A percentile compares a stretch with the other conserved stretches of the same genome.
Conservation (phyloP, 208 protist species). For the Phytomonas sp. region DNA sequence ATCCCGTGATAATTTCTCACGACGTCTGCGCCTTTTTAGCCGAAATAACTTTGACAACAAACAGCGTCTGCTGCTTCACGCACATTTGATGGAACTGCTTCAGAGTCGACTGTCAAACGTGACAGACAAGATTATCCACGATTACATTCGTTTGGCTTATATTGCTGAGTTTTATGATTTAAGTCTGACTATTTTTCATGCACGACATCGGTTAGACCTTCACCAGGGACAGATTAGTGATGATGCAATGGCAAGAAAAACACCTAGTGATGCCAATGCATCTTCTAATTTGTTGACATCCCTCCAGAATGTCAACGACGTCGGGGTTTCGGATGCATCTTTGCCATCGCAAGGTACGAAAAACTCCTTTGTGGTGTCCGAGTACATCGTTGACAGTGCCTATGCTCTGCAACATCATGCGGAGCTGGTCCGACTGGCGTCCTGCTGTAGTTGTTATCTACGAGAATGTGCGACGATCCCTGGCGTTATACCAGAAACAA, state of each 20-base stretch:
- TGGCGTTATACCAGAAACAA: constrained; percentile 21
- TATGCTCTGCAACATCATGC: constrained; percentile 29
- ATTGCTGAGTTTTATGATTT: constrained; percentile 41
- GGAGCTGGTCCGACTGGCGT: constrained; percentile 42
- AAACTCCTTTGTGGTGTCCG: constrained; percentile 25
- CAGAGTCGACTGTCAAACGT: constrained; percentile 25
- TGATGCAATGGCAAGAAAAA: background rate
- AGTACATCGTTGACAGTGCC: constrained; percentile 62
- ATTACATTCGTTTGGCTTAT: constrained; percentile 49
- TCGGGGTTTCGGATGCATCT: background rate
- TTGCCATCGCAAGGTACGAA: background rate
- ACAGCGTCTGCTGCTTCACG: constrained; percentile 32
- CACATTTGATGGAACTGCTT: constrained; percentile 41
- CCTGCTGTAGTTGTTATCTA: constrained; percentile 27
- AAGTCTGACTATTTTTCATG: constrained; percentile 44
- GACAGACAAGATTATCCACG: constrained; percentile 27
- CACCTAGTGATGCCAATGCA: background rate
- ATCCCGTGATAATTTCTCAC: constrained; percentile 35
- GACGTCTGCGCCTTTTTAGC: constrained; percentile 59
- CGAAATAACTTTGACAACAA: constrained; percentile 38
- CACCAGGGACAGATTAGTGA: constrained; percentile 4
- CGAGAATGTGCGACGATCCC: constrained; percentile 1
- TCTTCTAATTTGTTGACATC: background rate
- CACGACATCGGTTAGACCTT: constrained; percentile 13
- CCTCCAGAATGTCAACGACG: background rate